Conservation (phyloP, 345 rosid species). For the Limnanthes douglasii region DNA sequence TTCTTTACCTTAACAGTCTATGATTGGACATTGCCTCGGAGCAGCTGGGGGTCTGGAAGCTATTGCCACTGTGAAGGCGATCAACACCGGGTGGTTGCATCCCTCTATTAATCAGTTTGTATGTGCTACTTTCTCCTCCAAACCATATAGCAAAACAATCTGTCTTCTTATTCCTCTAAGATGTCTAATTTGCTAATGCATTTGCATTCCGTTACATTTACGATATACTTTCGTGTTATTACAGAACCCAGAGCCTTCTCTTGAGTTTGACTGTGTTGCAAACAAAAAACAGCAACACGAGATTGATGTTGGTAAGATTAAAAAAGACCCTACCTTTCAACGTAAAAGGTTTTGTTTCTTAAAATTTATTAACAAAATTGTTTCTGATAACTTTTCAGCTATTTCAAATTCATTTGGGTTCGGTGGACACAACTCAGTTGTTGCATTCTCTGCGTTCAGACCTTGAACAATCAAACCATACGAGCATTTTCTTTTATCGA, state of each 20-base stretch:
- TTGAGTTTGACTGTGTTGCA: conserved; percentile 82
- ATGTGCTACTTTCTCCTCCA: conserved; percentile 14
- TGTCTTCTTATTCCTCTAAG: background rate
- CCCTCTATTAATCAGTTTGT: conserved; percentile 93
- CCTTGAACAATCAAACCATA: too few relatives aligned
- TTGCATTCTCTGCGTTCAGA: conserved; percentile 74
- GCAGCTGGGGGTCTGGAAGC: conserved; percentile 99
- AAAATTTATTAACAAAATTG: background rate
- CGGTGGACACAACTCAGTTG: conserved; percentile 99
- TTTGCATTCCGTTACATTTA: background rate
- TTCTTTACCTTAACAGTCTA: conserved; percentile 38
- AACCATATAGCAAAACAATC: background rate
- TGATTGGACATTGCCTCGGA: conserved; percentile 99
- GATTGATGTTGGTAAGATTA: conserved; percentile 86
- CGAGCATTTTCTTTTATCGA: too few relatives aligned
- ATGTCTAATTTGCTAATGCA: background rate
- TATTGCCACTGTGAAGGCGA: conserved; percentile 79
- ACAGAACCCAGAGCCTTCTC: conserved; percentile 83
- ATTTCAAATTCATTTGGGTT: conserved; percentile 96
- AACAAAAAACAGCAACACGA: conserved; percentile 80
- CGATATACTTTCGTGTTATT: too few relatives aligned
- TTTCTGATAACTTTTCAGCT: conserved; percentile 24
- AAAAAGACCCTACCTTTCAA: background rate
- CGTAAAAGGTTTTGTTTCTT: too few relatives aligned
- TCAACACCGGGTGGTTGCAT: conserved; percentile 92